phyloP scores from a whole-genome alignment of 2,329 filamentous ascomycete species.

The Aspergillus luchuensis region DNA sequence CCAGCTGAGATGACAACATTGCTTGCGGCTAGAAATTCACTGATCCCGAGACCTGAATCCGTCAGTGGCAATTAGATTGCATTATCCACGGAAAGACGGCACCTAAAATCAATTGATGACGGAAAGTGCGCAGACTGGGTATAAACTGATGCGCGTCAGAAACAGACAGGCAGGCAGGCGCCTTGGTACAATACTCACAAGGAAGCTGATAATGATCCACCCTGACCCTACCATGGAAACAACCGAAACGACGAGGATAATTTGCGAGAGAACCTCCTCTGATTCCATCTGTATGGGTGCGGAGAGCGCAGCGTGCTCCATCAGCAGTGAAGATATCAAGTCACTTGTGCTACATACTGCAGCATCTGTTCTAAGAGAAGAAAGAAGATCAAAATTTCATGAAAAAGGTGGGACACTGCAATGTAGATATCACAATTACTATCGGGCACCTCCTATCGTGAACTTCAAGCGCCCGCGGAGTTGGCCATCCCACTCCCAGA shows the following conservation, averaged over 20 bases:
- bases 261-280: neutral
- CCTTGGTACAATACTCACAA: neutral
- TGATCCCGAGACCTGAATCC: conserved; percentile 4
- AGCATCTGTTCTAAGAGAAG: neutral
- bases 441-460: neutral
- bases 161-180: neutral
- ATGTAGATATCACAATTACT: neutral
- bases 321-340: neutral
- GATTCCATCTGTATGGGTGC: neutral
- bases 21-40: conserved; percentile 8
- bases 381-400: neutral
- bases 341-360: neutral
- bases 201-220: conserved; percentile 8
- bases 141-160: conserved; percentile 3
- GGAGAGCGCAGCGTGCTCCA: neutral
- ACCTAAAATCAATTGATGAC: conserved; percentile 12
- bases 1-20: conserved; percentile 6
- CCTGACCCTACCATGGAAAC: conserved; percentile 5
- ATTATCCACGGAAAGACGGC: neutral
- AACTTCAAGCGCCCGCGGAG: neutral
- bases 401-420: neutral
- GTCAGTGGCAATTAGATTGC: neutral
- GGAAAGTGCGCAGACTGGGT: conserved; percentile 11
- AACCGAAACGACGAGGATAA: conserved; percentile 3
- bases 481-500: conserved; percentile 3